Conservation (phyloP, 129 eudicot species). For the Pseudognaphalium luteoalbum region DNA sequence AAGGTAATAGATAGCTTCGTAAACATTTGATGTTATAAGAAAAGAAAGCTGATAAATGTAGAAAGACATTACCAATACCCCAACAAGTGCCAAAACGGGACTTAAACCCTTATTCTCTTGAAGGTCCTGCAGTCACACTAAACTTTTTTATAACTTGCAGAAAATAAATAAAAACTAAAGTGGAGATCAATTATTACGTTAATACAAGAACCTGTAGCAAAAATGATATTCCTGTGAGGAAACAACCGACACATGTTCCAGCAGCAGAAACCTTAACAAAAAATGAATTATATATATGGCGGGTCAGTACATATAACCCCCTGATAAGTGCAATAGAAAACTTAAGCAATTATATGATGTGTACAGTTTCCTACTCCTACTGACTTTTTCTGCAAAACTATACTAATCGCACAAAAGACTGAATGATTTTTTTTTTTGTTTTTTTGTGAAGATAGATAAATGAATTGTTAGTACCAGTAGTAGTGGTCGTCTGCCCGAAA, state of each 20-base stretch:
- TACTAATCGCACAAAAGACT: background rate
- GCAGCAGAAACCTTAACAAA: constrained; percentile 65
- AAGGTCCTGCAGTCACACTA: constrained; percentile 49
- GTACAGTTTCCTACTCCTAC: background rate
- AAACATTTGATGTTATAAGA: background rate
- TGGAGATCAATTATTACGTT: background rate
- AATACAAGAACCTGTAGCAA: constrained; percentile 63
- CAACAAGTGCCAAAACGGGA: constrained; percentile 71
- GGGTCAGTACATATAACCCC: background rate
- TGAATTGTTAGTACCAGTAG: constrained; percentile 55
- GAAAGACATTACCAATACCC: constrained; percentile 71
- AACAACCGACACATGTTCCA: constrained; percentile 81
- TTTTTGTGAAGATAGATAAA: background rate
- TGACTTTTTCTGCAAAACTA: background rate
- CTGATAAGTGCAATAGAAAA: background rate
- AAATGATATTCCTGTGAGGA: constrained; percentile 68
- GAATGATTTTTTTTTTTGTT: background rate
- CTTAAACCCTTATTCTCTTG: constrained; percentile 45
- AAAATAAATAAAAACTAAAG: background rate
- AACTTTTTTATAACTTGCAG: background rate
- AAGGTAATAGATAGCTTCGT: background rate
- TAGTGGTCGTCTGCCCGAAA: constrained; percentile 71
- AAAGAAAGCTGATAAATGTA: background rate
- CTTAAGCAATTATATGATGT: background rate
- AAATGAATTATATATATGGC: background rate